phyloP scores from a whole-genome alignment of 2,329 filamentous ascomycete species.

The Biscogniauxia marginata region DNA sequence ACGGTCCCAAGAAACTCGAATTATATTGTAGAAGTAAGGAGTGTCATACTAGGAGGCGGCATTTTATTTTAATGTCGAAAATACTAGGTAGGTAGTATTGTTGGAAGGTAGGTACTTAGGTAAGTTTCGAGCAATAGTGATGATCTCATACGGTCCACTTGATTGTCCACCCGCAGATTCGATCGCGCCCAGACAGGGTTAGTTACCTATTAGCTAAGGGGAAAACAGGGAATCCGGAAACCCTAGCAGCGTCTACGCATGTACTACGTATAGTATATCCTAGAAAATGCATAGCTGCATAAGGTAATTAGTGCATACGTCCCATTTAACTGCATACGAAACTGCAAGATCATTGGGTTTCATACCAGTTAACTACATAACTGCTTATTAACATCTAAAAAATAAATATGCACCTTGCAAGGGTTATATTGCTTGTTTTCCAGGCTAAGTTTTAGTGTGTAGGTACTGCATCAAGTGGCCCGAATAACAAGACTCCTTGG shows the following conservation, averaged over 20 bases:
- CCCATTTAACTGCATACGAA: no score
- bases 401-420: no score
- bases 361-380: no score
- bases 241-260: background rate
- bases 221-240: background rate
- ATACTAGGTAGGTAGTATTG: background rate
- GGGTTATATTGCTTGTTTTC: no score
- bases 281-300: no score
- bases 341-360: no score
- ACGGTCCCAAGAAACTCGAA: background rate
- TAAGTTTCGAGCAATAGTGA: background rate
- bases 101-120: no score
- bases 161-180: background rate
- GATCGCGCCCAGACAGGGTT: background rate
- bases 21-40: background rate
- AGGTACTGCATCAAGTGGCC: no score
- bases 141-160: slow-evolving; percentile 1
- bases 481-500: no score
- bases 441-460: no score
- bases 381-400: no score
- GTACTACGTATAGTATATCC: background rate
- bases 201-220: background rate
- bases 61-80: background rate
- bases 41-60: background rate
- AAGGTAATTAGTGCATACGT: no score